These are phyloP conservation scores for Diutina rugosa DNA, from an alignment of 1,139 yeast species.

Conservation along the genomic window DNA sequence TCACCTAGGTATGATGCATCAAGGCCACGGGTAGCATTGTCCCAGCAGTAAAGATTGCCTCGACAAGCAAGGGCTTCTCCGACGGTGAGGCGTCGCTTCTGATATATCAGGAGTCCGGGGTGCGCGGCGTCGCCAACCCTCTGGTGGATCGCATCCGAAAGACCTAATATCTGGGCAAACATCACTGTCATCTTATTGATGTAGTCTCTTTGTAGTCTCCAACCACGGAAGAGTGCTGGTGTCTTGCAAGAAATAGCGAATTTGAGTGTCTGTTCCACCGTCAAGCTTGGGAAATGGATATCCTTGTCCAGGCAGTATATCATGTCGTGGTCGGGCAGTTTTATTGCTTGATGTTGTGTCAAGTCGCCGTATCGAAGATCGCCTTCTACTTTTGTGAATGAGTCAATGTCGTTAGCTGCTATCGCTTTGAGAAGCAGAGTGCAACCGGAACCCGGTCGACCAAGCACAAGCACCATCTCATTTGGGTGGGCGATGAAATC, in stretches of 20 bases:
- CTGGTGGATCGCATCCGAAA: conserved; percentile 40
- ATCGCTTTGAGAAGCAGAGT: conserved; percentile 42
- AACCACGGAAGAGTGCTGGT: conserved; percentile 39
- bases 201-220: conserved; percentile 33
- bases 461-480: conserved; percentile 48
- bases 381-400: conserved; percentile 7
- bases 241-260: conserved; percentile 50
- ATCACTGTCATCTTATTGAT: conserved; percentile 34
- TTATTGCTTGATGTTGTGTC: conserved; percentile 33
- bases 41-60: conserved; percentile 55
- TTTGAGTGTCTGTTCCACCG: conserved; percentile 48
- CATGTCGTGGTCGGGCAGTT: conserved; percentile 35
- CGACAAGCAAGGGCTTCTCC: conserved; percentile 51
- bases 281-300: conserved; percentile 49
- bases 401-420: conserved; percentile 28
- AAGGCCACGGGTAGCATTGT: conserved; percentile 62
- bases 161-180: conserved; percentile 42
- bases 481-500: conserved; percentile 39
- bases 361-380: conserved; percentile 40
- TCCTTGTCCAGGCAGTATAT: conserved; percentile 53
- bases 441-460: conserved; percentile 62
- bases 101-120: conserved; percentile 56
- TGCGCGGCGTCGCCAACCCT: conserved; percentile 50
- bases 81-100: conserved; percentile 48
- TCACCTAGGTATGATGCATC: conserved; percentile 37